Conservation (phyloP, 106 monocot genomes). For the Vanilla planifolia region DNA sequence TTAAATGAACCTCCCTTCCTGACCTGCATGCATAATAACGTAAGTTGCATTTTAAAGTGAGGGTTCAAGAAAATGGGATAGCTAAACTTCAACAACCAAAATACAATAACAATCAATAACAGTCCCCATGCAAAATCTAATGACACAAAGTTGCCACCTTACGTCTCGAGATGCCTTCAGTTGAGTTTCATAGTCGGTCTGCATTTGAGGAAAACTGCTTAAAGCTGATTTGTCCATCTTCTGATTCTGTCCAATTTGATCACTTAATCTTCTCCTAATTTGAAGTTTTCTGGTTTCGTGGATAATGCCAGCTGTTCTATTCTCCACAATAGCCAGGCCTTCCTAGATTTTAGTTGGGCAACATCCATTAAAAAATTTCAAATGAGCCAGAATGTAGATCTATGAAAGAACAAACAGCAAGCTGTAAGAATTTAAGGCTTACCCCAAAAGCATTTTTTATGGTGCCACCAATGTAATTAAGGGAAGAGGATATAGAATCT, state of each 20-base stretch:
- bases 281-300: conserved; percentile 78
- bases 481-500: conserved; percentile 67
- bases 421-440: not conserved
- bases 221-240: conserved; percentile 22
- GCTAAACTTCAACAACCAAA: too few relatives aligned
- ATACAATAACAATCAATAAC: not conserved
- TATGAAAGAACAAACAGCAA: not conserved
- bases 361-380: not conserved
- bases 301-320: conserved; percentile 71
- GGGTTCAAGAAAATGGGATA: too few relatives aligned
- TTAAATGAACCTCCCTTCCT: too few relatives aligned
- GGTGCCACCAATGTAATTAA: conserved; percentile 71
- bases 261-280: conserved; percentile 67
- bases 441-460: conserved; percentile 80
- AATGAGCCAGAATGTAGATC: not conserved
- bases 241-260: conserved; percentile 17
- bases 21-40: too few relatives aligned
- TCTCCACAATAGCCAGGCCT: conserved; percentile 73
- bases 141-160: conserved; percentile 81
- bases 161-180: conserved; percentile 99
- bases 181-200: conserved; percentile 74
- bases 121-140: conserved; percentile 18
- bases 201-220: conserved; percentile 32
- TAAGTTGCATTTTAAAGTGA: too few relatives aligned
- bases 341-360: conserved; percentile 31